Base-by-base conservation (phyloP, 2,329 filamentous ascomycete species). In the Xylaria sp. region DNA sequence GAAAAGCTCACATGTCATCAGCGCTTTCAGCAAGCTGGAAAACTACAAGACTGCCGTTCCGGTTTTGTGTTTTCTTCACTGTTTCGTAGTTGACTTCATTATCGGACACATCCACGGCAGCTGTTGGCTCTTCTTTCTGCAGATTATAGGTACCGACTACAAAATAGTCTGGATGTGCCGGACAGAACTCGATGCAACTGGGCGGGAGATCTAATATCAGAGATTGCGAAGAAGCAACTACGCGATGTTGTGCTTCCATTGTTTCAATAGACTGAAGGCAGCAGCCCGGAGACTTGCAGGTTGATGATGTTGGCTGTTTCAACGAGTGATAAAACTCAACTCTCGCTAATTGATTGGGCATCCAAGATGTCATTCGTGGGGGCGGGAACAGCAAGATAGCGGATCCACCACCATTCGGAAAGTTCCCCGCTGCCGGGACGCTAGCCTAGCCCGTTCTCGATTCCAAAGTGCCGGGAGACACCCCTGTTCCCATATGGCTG, bases 61-160 rank as follows among this genome's bases (percentile, higher is more conserved):
- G 89, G 59, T 81, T 87, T 76, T 94, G 91, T 1, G 83, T 73
- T 71, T 83, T 61, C 70, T 65, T 71, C 75, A 64, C 40, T 28
- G 36, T 54, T 51, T 60, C 57, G 33, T 72, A 59, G 33, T 74
- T 71, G 3, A 70, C 72, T 15, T 73, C 72, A 3, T 75, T 65
- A 17, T 77, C 72, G 7, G 72, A 68, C 17, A 31, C 69, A 1
- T 74, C 64, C 7, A 71, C 66, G 4, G 75, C 71, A 36, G 67
- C 68, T 6, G 65, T 61, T 51, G 68, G 42, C 7, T 80, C 75
- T 59, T 83, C 77, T 68, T 85, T 85, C 70, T 93, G 83, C 33
- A 97, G 85, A 70, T 91, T 88, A 80, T 97, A 97, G 1, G 94
- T 97, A 46, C 94, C 95, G 57, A 97, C 87, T 0, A 97, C 84